These are phyloP conservation scores for Rosa rugosa DNA, from an alignment of 306 rosid genomes.

Conservation along the genomic window DNA sequence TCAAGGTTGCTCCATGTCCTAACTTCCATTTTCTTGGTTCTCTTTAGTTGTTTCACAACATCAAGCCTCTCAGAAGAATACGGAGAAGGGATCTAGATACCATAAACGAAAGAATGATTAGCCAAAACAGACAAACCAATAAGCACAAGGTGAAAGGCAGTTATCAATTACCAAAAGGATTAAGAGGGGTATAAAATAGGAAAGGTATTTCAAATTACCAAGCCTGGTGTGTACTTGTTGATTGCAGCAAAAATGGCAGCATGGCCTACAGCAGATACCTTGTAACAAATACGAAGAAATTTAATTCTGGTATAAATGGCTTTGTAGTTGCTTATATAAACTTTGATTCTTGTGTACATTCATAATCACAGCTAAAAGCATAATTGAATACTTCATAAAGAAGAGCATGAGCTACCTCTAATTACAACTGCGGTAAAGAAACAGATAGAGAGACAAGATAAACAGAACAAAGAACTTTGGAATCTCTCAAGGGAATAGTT, in stretches of 20 bases:
- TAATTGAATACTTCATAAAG: background rate
- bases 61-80: conserved; percentile 60
- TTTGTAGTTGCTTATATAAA: background rate
- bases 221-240: conserved; percentile 56
- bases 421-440: background rate
- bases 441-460: background rate
- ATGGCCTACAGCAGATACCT: conserved; percentile 70
- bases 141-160: background rate
- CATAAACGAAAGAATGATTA: conserved; percentile 20
- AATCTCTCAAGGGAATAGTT: background rate
- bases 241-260: conserved; percentile 74
- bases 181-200: background rate
- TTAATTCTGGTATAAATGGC: background rate
- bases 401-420: conserved; percentile 14
- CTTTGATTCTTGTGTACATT: background rate
- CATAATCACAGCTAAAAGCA: background rate
- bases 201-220: conserved; percentile 39
- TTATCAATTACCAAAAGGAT: background rate
- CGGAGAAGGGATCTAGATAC: conserved; percentile 62
- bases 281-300: conserved; percentile 14
- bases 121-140: background rate
- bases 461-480: background rate
- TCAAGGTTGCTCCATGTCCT: conserved; percentile 42
- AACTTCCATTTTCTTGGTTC: conserved; percentile 53
- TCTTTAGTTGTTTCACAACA: conserved; percentile 56